Evolutionary conservation across 495 filamentous ascomycete genomes (phyloP).

Genomic region (Glonium stellatum): DNA sequence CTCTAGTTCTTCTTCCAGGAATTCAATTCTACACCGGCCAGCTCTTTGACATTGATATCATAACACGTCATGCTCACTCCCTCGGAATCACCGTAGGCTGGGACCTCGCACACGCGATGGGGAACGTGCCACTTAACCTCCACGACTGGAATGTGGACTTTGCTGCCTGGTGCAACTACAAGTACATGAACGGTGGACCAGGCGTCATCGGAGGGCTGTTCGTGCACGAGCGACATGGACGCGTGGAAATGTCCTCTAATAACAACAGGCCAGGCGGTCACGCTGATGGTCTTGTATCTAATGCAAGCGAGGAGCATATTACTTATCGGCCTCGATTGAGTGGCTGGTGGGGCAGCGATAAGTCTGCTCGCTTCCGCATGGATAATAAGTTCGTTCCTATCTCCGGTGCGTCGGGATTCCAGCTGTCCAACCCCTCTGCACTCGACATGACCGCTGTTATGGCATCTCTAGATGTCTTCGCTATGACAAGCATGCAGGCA

Average conservation of each 20-base stretch:
- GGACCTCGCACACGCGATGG: conserved; percentile 92
- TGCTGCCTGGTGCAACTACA: conserved; percentile 95
- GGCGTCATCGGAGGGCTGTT: conserved; percentile 83
- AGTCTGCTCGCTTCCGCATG: conserved; percentile 71
- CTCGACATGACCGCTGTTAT: conserved; percentile 62
- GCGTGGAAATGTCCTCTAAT: conserved; percentile 40
- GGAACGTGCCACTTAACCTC: conserved; percentile 76
- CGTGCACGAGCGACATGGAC: conserved; percentile 69
- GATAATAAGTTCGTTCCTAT: conserved; percentile 67
- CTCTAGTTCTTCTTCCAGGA: conserved; percentile 77
- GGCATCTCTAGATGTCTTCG: conserved; percentile 75
- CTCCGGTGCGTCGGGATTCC: conserved; percentile 60
- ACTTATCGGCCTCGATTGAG: conserved; percentile 54
- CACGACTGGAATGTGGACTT: conserved; percentile 96
- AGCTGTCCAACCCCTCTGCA: conserved; percentile 61
- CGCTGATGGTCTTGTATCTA: background rate
- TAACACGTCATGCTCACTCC: conserved; percentile 72
- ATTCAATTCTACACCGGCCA: conserved; percentile 96
- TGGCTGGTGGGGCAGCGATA: conserved; percentile 91
- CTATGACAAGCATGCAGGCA: conserved; percentile 58
- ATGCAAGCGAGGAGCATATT: conserved; percentile 21
- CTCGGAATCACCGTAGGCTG: conserved; percentile 77
- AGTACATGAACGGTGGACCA: conserved; percentile 90
- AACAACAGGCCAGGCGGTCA: conserved; percentile 10
- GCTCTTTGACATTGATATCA: conserved; percentile 74